A percentile compares a stretch with the other conserved stretches of the same genome.
These are phyloP conservation scores for Dorcoceras hygrometricum DNA, from an alignment of 257 asterid species.

Conservation along the genomic window DNA sequence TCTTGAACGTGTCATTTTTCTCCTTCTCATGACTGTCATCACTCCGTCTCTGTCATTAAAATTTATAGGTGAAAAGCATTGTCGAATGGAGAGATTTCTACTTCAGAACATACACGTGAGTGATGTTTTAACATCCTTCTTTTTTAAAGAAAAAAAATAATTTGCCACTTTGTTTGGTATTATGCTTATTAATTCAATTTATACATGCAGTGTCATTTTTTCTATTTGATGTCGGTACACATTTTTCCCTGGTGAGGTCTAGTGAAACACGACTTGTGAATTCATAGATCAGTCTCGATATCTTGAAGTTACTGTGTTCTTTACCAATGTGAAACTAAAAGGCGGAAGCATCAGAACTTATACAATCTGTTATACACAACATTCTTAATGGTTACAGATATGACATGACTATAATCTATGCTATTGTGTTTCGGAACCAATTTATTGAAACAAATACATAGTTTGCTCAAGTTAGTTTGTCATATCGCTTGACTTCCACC, in stretches of 20 bases:
- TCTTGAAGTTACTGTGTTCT: neutral
- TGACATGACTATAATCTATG: slow-evolving; percentile 9
- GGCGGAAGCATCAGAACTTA: neutral
- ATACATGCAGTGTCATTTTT: neutral
- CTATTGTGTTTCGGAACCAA: neutral
- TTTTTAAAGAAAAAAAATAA: slow-evolving; percentile 1
- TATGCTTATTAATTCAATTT: neutral
- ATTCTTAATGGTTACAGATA: neutral
- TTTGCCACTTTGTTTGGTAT: neutral
- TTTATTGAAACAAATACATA: neutral
- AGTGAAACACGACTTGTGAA: neutral
- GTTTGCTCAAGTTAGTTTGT: neutral
- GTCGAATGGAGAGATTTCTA: slow-evolving; percentile 95
- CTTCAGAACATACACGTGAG: slow-evolving; percentile 66
- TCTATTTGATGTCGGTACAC: neutral
- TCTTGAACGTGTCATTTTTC: slow-evolving; percentile 15
- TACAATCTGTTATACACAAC: neutral
- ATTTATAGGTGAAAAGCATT: slow-evolving; percentile 70
- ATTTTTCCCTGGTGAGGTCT: neutral
- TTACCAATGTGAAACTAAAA: neutral
- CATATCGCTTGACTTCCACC: slow-evolving; percentile 17
- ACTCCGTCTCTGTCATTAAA: neutral
- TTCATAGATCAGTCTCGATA: neutral
- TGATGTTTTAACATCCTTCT: slow-evolving; percentile 21
- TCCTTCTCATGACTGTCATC: slow-evolving; percentile 13